Evolutionary conservation across 305 asterid species (phyloP).

Genomic region (Plantago coronopus): DNA sequence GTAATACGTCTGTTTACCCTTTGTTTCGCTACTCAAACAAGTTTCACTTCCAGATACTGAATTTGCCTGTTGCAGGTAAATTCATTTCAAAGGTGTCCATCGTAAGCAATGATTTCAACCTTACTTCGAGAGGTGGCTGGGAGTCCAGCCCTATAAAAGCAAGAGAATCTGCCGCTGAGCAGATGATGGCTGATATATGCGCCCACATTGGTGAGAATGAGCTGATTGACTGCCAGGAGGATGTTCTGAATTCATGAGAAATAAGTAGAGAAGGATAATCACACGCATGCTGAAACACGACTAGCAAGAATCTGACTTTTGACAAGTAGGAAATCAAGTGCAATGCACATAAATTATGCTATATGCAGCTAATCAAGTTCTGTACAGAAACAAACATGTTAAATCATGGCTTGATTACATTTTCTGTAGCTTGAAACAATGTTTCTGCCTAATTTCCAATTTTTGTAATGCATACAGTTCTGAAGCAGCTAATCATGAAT

Average conservation of each 20-base stretch:
- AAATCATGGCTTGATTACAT: too few relatives aligned
- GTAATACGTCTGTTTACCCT: conserved; percentile 23
- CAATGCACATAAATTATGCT: not conserved
- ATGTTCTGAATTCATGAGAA: too few relatives aligned
- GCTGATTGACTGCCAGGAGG: not conserved
- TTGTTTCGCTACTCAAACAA: not conserved
- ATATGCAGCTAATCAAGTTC: not conserved
- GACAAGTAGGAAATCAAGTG: not conserved
- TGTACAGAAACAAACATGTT: not conserved
- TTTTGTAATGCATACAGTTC: too few relatives aligned
- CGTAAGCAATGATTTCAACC: conserved; percentile 18
- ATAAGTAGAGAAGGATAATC: not conserved
- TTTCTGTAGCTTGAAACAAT: too few relatives aligned
- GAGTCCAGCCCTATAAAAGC: conserved; percentile 38
- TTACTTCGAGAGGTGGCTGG: conserved; percentile 23
- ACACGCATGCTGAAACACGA: not conserved
- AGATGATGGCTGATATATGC: conserved; percentile 30
- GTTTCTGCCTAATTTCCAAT: too few relatives aligned
- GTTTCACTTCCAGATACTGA: not conserved
- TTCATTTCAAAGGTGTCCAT: conserved; percentile 29
- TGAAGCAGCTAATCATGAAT: too few relatives aligned
- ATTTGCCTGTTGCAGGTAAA: conserved; percentile 28
- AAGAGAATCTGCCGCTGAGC: conserved; percentile 46
- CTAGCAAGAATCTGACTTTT: not conserved
- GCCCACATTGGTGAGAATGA: not conserved